Conservation (phyloP, 139 green algal genomes). For the Volvox africanus region DNA sequence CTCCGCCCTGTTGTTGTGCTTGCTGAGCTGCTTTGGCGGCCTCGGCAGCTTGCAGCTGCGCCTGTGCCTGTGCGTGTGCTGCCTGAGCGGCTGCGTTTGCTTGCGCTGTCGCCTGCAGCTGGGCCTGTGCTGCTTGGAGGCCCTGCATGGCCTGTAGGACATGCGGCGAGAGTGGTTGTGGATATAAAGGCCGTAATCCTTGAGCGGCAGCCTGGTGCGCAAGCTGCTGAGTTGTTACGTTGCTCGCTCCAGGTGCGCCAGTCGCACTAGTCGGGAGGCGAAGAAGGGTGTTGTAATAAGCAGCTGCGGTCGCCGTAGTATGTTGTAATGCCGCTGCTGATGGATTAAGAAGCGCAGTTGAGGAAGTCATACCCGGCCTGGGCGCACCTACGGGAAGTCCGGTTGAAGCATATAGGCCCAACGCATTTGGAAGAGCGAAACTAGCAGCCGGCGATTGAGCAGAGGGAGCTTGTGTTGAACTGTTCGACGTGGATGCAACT, state of each 20-base stretch:
- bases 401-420: conserved; percentile 4
- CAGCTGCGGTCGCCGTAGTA: conserved; percentile 24
- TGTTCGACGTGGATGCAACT: background rate
- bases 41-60: conserved; percentile 38
- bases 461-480: background rate
- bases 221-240: conserved; percentile 1
- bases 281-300: conserved; percentile 19
- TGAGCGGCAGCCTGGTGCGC: conserved; percentile 16
- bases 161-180: conserved; percentile 11
- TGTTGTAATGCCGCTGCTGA: conserved; percentile 25
- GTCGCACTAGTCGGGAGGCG: background rate
- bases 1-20: background rate
- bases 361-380: conserved; percentile 2
- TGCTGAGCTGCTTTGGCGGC: conserved; percentile 34
- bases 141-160: conserved; percentile 36
- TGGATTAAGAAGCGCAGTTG: background rate
- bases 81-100: conserved; percentile 33
- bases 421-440: background rate
- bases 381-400: conserved; percentile 3
- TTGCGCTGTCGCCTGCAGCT: conserved; percentile 30
- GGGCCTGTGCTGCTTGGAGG: conserved; percentile 31
- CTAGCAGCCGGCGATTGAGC: background rate
- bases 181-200: background rate
- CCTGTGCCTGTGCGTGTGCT: conserved; percentile 10
- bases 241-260: background rate